Evolutionary conservation across 1,284 basidiomycete species (phyloP).

Genomic region (Xanthoconium separans): DNA sequence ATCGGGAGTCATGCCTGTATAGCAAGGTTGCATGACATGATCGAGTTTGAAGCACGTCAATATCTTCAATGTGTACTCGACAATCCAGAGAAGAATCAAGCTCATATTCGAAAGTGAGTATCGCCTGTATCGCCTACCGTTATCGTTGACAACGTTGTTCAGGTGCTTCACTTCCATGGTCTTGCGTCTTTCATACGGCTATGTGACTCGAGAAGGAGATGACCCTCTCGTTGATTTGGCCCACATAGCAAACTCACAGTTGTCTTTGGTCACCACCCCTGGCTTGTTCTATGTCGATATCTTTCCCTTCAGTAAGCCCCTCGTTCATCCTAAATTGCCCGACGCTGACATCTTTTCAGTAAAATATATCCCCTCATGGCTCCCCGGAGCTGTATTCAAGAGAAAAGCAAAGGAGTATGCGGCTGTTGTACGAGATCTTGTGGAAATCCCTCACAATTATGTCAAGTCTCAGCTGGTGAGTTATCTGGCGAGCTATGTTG

Average conservation of each 20-base stretch:
- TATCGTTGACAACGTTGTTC: not conserved
- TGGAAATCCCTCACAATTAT: conserved; percentile 49
- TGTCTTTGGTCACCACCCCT: conserved; percentile 5
- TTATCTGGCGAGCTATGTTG: not conserved
- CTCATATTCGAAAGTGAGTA: conserved; percentile 17
- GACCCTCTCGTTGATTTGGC: conserved; percentile 16
- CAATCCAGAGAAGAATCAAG: not conserved
- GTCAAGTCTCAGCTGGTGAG: conserved; percentile 51
- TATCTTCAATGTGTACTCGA: conserved; percentile 5
- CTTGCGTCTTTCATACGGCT: conserved; percentile 17
- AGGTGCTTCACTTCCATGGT: conserved; percentile 12
- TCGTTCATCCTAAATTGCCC: not conserved
- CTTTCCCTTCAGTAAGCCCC: conserved; percentile 8
- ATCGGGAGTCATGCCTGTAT: conserved; percentile 21
- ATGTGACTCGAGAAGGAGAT: conserved; percentile 12
- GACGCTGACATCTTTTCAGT: conserved; percentile 34
- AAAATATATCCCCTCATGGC: conserved; percentile 55
- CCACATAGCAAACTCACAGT: conserved; percentile 11
- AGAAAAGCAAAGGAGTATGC: conserved; percentile 46
- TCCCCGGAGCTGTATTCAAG: conserved; percentile 60
- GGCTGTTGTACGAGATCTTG: conserved; percentile 43
- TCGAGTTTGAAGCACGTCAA: conserved; percentile 19
- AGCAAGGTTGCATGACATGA: conserved; percentile 10
- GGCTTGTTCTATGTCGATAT: conserved; percentile 14
- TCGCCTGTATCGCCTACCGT: not conserved